Conservation (phyloP, 768 basidiomycete genomes). For the Auricularia heimuer region DNA sequence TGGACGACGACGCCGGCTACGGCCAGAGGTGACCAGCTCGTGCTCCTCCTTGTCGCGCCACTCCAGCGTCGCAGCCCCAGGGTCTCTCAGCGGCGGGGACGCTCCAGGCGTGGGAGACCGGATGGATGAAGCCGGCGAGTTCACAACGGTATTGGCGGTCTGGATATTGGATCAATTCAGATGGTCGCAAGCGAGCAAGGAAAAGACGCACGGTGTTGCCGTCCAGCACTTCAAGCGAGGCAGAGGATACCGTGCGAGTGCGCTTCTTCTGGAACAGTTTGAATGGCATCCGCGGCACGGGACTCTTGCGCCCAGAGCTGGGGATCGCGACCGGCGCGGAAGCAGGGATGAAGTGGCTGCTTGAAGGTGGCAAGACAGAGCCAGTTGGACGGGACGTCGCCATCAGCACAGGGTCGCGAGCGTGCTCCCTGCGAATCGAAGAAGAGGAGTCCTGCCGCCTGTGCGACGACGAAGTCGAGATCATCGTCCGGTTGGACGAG, state of each 20-base stretch:
- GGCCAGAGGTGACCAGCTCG: slow-evolving; percentile 30
- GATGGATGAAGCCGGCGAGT: slow-evolving; percentile 64
- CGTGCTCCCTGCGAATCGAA: too few species aligned
- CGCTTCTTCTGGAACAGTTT: slow-evolving; percentile 46
- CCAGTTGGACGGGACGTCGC: background rate
- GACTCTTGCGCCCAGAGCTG: slow-evolving; percentile 28
- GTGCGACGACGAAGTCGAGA: too few species aligned
- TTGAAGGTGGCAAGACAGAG: background rate
- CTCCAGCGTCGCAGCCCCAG: slow-evolving; percentile 49
- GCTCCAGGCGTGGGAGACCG: slow-evolving; percentile 44
- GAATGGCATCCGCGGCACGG: slow-evolving; percentile 45
- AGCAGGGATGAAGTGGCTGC: slow-evolving; percentile 2
- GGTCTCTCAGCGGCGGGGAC: slow-evolving; percentile 56
- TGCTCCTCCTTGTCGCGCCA: slow-evolving; percentile 63
- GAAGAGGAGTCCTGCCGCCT: too few species aligned
- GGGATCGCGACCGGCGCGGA: slow-evolving; percentile 21
- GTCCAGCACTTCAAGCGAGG: slow-evolving; percentile 68
- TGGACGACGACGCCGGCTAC: slow-evolving; percentile 33
- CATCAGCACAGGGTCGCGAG: too few species aligned
- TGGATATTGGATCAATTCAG: slow-evolving; percentile 4
- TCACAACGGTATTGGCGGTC: slow-evolving; percentile 62
- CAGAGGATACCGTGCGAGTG: slow-evolving; percentile 58
- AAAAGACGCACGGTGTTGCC: slow-evolving; percentile 58
- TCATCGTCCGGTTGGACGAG: too few species aligned
- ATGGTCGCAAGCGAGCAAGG: background rate